Conservation (phyloP, 164 flowering plant species). For the Litsea cubeba region DNA sequence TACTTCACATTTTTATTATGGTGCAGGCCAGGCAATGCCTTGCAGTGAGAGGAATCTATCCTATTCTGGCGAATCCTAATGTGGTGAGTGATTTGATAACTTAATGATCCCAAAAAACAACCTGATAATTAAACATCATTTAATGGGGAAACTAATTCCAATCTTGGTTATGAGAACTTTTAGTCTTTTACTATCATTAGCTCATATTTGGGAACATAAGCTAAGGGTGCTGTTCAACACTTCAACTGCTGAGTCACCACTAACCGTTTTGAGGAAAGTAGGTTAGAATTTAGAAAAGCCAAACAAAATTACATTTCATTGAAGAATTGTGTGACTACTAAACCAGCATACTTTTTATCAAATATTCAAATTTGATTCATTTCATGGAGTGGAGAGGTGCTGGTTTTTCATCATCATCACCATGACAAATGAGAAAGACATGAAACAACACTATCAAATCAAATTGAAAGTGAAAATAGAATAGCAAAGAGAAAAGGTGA, state of each 20-base stretch:
- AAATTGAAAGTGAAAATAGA: too few relatives aligned
- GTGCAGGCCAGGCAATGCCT: constrained; percentile 49
- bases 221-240: too few relatives aligned
- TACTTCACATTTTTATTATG: not conserved
- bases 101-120: not conserved
- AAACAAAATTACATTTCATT: too few relatives aligned
- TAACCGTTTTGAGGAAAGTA: too few relatives aligned
- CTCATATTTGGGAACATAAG: not conserved
- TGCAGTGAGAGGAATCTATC: constrained; percentile 42
- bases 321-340: too few relatives aligned
- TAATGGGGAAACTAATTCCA: not conserved
- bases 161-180: not conserved
- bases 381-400: too few relatives aligned
- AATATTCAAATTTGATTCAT: not conserved
- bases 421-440: too few relatives aligned
- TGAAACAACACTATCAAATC: too few relatives aligned
- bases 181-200: not conserved
- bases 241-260: too few relatives aligned
- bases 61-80: constrained; percentile 36
- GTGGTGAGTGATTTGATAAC: constrained; percentile 17
- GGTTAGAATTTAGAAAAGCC: too few relatives aligned
- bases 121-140: not conserved
- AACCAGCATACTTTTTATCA: not conserved
- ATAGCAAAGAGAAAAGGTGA: too few relatives aligned
- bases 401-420: too few relatives aligned